Base-by-base conservation (phyloP, 768 basidiomycete species). In the Imleria badia region DNA sequence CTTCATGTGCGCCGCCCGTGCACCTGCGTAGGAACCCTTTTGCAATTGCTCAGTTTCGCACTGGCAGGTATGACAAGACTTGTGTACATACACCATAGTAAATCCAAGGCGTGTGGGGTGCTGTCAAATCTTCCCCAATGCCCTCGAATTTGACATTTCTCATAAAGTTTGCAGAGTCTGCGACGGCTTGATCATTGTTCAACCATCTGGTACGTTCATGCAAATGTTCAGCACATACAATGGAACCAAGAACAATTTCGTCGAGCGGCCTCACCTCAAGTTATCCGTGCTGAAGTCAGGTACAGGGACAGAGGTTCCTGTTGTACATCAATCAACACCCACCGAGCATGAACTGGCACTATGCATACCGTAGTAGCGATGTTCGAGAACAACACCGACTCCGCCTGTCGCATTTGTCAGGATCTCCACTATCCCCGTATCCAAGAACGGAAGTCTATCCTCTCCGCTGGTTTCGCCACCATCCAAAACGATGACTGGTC, bases 101-200 rank as follows among this genome's bases (percentile, higher is more conserved):
- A 51, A 94, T 92, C 91, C 91, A 94, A 10, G 91, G 89, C 2
- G 86, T 86, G 29, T 73, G 74, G 17, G 87, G 82, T 12, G 91
- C 81, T 17, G 86, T 87, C 59, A 92, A 63, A 63, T 89, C 81
- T 62, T 87, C 85, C 2, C 79, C 72, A 45, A 94, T 82, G 1
- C 84, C 88, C 8, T 78, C 71, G 61, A 95, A 87, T 62, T 85
- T 81, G 67, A 96, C 83, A 56, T 86, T 82, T 8, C 80, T 75
- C 82, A 97, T 93, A 66, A 99, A 97, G 71, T 89, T 83, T 5
- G 94, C 94, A 35, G 91, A 93, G 73, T 99, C 96, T 6, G 90
- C 89, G 2, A 91, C 82, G 3, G 94, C 79, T 66, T 98, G 95
- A 14, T 81, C 88, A 52, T 98, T 98, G 64, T 86, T 89, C 47